These are phyloP conservation scores for Fusarium devonianum DNA, from an alignment of 2,329 filamentous ascomycete species.

Conservation along the genomic window DNA sequence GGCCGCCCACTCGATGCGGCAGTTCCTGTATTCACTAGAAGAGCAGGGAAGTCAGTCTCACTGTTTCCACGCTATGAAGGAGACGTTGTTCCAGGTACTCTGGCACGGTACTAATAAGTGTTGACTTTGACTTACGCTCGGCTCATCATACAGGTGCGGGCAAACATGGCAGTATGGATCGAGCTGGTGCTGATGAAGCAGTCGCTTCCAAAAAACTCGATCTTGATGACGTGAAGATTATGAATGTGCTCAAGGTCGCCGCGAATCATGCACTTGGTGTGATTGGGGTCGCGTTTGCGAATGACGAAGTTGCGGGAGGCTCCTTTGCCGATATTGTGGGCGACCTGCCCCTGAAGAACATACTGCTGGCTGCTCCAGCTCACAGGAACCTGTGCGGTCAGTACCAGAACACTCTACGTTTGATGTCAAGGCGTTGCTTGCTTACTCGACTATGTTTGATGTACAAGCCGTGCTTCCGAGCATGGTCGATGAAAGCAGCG, in stretches of 20 bases:
- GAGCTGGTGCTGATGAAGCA: conserved; percentile 79
- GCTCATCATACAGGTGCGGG: conserved; percentile 79
- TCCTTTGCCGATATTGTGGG: conserved; percentile 68
- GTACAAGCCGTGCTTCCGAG: conserved; percentile 71
- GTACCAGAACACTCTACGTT: background rate
- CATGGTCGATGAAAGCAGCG: conserved; percentile 69
- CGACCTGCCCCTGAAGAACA: conserved; percentile 67
- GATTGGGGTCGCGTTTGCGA: conserved; percentile 60
- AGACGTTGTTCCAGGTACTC: too few species aligned
- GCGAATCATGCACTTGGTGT: conserved; percentile 71
- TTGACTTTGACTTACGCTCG: conserved; percentile 52
- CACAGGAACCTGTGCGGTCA: conserved; percentile 64
- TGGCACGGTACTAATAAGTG: too few species aligned
- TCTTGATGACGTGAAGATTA: conserved; percentile 73
- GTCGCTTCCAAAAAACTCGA: conserved; percentile 65
- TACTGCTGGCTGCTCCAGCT: conserved; percentile 77
- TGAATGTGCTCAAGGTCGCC: conserved; percentile 84
- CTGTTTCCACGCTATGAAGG: too few species aligned
- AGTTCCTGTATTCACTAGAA: conserved; percentile 70
- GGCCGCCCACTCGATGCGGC: conserved; percentile 71
- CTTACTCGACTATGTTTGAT: conserved; percentile 72
- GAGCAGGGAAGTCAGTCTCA: conserved; percentile 49
- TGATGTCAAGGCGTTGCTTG: background rate
- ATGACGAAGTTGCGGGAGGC: conserved; percentile 79
- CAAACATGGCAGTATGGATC: conserved; percentile 76